Conservation (phyloP, 257 asterid genomes). For the Scutellaria baicalensis region DNA sequence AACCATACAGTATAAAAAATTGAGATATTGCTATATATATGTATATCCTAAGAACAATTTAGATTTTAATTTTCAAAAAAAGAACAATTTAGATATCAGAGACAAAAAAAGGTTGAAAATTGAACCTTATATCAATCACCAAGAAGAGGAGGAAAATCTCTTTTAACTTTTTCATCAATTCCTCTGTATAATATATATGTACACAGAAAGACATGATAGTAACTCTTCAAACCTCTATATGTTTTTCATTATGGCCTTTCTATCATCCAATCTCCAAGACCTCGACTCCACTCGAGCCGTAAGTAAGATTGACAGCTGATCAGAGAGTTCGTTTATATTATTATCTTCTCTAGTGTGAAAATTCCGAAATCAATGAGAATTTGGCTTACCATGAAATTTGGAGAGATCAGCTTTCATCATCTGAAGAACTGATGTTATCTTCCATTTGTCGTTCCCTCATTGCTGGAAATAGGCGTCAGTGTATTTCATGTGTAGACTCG, state of each 20-base stretch:
- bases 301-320: too few species aligned
- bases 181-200: conserved; percentile 2
- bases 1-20: background rate
- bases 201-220: conserved; percentile 6
- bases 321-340: too few species aligned
- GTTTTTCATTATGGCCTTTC: background rate
- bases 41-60: background rate
- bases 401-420: conserved; percentile 42
- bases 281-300: background rate
- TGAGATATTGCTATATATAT: background rate
- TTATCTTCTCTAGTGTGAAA: background rate
- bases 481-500: conserved; percentile 39
- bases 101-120: background rate
- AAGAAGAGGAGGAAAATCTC: background rate
- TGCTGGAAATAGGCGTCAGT: conserved; percentile 55
- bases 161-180: background rate
- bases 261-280: background rate
- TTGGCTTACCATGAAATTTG: background rate
- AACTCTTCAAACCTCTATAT: background rate
- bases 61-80: background rate
- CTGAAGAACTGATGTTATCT: conserved; percentile 54
- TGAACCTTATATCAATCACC: conserved; percentile 1
- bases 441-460: conserved; percentile 49
- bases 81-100: background rate
- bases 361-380: background rate